These are phyloP conservation scores for Monosporozyma yasuniensis DNA, from an alignment of 805 yeast species.

Conservation along the genomic window DNA sequence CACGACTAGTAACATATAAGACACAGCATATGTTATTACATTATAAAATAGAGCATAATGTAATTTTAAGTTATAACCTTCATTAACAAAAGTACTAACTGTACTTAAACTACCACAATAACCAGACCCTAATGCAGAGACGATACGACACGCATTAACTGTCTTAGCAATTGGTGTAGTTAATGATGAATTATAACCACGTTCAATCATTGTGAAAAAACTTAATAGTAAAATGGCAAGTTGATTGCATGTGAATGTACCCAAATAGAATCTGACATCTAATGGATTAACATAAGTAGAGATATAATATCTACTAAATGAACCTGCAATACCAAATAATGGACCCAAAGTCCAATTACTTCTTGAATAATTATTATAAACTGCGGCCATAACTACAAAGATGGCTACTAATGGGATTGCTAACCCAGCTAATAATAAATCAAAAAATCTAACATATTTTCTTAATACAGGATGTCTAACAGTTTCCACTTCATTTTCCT, in stretches of 20 bases:
- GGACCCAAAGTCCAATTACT: constrained; percentile 58
- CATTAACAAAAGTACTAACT: constrained; percentile 69
- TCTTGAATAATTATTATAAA: constrained; percentile 40
- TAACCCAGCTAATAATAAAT: constrained; percentile 2
- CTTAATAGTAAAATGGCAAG: constrained; percentile 27
- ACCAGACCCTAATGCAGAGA: constrained; percentile 52
- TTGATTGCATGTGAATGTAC: constrained; percentile 44
- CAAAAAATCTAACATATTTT: constrained; percentile 1
- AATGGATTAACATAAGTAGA: constrained; percentile 41
- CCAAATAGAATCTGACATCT: constrained; percentile 41
- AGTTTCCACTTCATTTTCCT: background rate
- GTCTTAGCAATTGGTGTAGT: constrained; percentile 26
- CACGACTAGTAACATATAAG: constrained; percentile 45
- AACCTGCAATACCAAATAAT: constrained; percentile 66
- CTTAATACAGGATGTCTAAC: constrained; percentile 1
- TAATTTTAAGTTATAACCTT: constrained; percentile 37
- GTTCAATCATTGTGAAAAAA: constrained; percentile 18
- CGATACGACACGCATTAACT: constrained; percentile 39
- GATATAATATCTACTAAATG: constrained; percentile 47
- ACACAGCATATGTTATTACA: constrained; percentile 34
- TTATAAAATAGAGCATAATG: constrained; percentile 44
- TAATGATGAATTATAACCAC: constrained; percentile 32
- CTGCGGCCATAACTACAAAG: constrained; percentile 23
- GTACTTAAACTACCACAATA: constrained; percentile 68
- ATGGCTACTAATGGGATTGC: constrained; percentile 21